These are phyloP conservation scores for Annulohypoxylon nitens DNA, from an alignment of 495 filamentous ascomycete genomes.

Conservation along the genomic window DNA sequence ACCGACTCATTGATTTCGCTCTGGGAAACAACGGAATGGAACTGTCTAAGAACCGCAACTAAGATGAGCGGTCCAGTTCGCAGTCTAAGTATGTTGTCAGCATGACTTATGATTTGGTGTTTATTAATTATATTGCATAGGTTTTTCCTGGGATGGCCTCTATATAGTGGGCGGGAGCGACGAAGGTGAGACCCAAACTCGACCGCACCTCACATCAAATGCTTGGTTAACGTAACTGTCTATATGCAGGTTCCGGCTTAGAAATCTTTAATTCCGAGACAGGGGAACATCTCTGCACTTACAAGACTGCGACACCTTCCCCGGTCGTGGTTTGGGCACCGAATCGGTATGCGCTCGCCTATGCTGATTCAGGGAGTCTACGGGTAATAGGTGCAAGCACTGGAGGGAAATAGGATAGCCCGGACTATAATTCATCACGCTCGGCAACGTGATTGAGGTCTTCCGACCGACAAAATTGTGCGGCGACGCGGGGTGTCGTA, in stretches of 20 bases:
- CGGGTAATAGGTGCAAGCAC: slow-evolving; percentile 79
- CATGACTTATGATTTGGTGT: background rate
- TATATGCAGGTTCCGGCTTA: slow-evolving; percentile 63
- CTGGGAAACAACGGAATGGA: slow-evolving; percentile 95
- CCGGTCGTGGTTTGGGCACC: slow-evolving; percentile 92
- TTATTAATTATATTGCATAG: slow-evolving; percentile 46
- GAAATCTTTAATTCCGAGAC: slow-evolving; percentile 88
- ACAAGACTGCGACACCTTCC: slow-evolving; percentile 74
- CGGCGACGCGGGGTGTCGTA: background rate
- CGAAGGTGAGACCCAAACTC: slow-evolving; percentile 68
- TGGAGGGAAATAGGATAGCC: slow-evolving; percentile 55
- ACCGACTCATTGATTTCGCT: slow-evolving; percentile 89
- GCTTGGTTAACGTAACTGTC: slow-evolving; percentile 30
- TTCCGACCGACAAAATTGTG: background rate
- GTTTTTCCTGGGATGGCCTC: slow-evolving; percentile 90
- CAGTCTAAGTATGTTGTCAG: slow-evolving; percentile 71
- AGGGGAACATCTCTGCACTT: slow-evolving; percentile 84
- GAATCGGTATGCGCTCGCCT: slow-evolving; percentile 87
- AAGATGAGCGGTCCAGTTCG: slow-evolving; percentile 83
- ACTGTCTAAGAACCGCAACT: slow-evolving; percentile 83
- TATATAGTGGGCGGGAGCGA: slow-evolving; percentile 89
- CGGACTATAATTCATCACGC: background rate
- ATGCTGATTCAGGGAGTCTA: slow-evolving; percentile 82
- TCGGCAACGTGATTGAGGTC: background rate
- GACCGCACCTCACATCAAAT: slow-evolving; percentile 31